phyloP scores from a whole-genome alignment of 495 filamentous ascomycete genomes.

The Aspergillus incahuasiensis region DNA sequence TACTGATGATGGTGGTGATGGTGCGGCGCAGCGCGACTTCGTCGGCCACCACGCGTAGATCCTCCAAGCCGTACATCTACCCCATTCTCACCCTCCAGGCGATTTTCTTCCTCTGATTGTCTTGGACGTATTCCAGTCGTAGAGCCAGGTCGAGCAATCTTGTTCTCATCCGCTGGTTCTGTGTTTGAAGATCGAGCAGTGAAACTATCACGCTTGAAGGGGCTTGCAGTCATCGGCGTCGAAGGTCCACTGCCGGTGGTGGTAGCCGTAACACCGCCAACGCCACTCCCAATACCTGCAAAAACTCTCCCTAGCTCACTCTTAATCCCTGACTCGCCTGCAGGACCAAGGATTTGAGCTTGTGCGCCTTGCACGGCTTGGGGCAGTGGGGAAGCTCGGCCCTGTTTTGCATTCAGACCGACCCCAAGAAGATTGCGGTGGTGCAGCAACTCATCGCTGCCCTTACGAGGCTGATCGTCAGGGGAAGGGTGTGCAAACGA shows the following conservation, averaged over 20 bases:
- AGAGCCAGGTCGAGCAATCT: slow-evolving; percentile 44
- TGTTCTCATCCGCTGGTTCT: slow-evolving; percentile 32
- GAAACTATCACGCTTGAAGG: slow-evolving; percentile 45
- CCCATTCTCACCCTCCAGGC: slow-evolving; percentile 57
- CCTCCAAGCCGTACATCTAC: slow-evolving; percentile 55
- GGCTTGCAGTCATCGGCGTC: slow-evolving; percentile 54
- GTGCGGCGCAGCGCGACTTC: slow-evolving; percentile 47
- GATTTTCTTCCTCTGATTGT: slow-evolving; percentile 50
- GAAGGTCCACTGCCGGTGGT: slow-evolving; percentile 48
- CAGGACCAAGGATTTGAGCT: slow-evolving; percentile 66
- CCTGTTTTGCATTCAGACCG: slow-evolving; percentile 40
- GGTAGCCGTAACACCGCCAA: slow-evolving; percentile 57
- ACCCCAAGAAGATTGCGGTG: slow-evolving; percentile 44
- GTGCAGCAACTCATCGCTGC: slow-evolving; percentile 53
- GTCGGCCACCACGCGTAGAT: slow-evolving; percentile 51
- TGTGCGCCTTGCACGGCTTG: slow-evolving; percentile 92
- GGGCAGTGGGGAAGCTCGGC: slow-evolving; percentile 72
- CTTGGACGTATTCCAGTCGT: slow-evolving; percentile 53
- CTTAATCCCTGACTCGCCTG: slow-evolving; percentile 79
- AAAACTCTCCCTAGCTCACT: slow-evolving; percentile 90
- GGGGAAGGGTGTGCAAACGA: slow-evolving; percentile 24
- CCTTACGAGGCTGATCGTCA: slow-evolving; percentile 45
- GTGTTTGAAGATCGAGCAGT: slow-evolving; percentile 34
- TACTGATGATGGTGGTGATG: slow-evolving; percentile 58
- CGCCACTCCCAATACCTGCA: slow-evolving; percentile 82